A percentile compares a stretch with the other conserved stretches of the same genome.
Evolutionary conservation across 2,329 filamentous ascomycete genomes (phyloP).

Genomic region (Trichoderma sp.): DNA sequence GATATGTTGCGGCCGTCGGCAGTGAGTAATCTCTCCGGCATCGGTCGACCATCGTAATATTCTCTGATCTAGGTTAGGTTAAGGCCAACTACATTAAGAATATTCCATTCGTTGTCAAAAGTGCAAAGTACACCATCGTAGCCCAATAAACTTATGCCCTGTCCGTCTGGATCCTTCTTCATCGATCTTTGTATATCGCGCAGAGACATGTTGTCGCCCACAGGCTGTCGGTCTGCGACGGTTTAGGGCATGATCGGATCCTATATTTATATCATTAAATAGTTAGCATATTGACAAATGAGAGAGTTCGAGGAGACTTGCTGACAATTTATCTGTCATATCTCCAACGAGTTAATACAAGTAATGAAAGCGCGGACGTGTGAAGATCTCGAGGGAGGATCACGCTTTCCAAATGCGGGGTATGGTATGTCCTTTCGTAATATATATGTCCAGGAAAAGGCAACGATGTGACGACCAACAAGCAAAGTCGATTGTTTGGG

Average conservation of each 20-base stretch:
- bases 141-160: not conserved
- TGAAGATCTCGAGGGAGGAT: not conserved
- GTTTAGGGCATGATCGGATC: not conserved
- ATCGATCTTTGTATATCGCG: not conserved
- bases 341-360: not conserved
- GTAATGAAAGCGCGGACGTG: not conserved
- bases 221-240: not conserved
- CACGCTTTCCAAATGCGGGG: not conserved
- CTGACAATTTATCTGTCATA: not conserved
- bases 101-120: not conserved
- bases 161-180: not conserved
- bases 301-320: not conserved
- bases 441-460: not conserved
- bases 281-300: not conserved
- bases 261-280: not conserved
- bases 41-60: not conserved
- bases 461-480: not conserved
- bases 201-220: not conserved
- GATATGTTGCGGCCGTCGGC: not conserved
- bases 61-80: not conserved
- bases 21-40: not conserved
- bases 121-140: not conserved
- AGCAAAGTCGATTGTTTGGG: not conserved
- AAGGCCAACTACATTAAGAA: not conserved
- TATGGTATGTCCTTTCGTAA: not conserved